Conservation (phyloP, 2,329 filamentous ascomycete species). For the Coniochaeta pulveracea region DNA sequence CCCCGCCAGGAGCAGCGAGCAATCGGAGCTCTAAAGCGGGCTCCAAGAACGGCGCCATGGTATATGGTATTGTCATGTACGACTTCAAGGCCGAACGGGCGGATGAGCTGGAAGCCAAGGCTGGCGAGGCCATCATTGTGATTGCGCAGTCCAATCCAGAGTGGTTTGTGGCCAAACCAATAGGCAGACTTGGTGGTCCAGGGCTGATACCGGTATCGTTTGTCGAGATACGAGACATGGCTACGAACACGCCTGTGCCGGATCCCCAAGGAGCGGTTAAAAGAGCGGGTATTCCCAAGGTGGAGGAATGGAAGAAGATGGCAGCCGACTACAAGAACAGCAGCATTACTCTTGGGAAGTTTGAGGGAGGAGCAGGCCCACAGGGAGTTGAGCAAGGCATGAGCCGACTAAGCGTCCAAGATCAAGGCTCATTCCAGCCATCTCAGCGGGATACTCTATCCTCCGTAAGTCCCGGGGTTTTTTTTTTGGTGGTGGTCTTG, state of each 20-base stretch:
- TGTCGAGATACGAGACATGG: constrained; percentile 92
- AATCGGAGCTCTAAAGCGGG: constrained; percentile 38
- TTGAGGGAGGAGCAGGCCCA: constrained; percentile 46
- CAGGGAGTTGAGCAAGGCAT: constrained; percentile 55
- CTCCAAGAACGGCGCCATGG: constrained; percentile 63
- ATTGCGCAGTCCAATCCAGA: constrained; percentile 97
- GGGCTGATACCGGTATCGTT: constrained; percentile 94
- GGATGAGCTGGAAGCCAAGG: constrained; percentile 93
- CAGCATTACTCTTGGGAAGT: constrained; percentile 91
- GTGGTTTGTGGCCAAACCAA: constrained; percentile 99
- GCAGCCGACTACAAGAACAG: constrained; percentile 98
- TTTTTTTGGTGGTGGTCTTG: no score
- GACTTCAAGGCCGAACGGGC: constrained; percentile 90
- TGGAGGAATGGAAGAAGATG: constrained; percentile 99
- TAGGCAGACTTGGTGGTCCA: constrained; percentile 87
- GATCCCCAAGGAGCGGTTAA: constrained; percentile 79
- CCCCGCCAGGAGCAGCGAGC: constrained; percentile 20
- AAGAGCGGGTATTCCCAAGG: constrained; percentile 80
- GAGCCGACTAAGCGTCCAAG: constrained; percentile 69
- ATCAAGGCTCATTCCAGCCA: constrained; percentile 1
- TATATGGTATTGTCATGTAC: constrained; percentile 95
- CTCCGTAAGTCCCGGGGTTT: no score
- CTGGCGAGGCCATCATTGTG: constrained; percentile 93
- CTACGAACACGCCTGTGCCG: constrained; percentile 67
- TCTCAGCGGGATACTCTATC: no score